These are phyloP conservation scores for Isabelozyma gotoi DNA, from an alignment of 805 yeast genomes.

Conservation along the genomic window DNA sequence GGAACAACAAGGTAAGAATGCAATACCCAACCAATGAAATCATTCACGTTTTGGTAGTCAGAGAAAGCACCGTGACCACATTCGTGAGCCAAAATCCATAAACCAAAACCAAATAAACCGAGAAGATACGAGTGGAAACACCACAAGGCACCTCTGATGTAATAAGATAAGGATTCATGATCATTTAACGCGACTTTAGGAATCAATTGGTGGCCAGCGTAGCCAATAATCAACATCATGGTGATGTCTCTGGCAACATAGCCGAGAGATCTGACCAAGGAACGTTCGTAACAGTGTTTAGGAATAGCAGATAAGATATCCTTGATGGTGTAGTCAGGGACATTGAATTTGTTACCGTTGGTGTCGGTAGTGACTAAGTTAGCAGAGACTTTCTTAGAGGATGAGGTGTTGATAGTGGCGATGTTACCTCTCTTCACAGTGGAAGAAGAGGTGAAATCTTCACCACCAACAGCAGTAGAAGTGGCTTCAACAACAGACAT, in stretches of 20 bases:
- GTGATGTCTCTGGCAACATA: constrained; percentile 55
- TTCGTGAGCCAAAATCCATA: constrained; percentile 65
- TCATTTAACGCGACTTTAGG: constrained; percentile 34
- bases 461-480: neutral
- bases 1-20: constrained; percentile 60
- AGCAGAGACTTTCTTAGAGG: constrained; percentile 3
- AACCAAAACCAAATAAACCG: constrained; percentile 55
- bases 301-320: constrained; percentile 60
- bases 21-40: constrained; percentile 58
- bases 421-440: constrained; percentile 10
- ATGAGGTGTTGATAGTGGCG: constrained; percentile 6
- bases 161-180: constrained; percentile 15
- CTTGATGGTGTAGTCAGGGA: constrained; percentile 62
- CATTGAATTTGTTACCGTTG: constrained; percentile 53
- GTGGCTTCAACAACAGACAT: constrained; percentile 4
- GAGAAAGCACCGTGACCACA: constrained; percentile 66
- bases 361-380: constrained; percentile 46
- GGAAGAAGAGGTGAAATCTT: neutral
- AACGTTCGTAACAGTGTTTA: constrained; percentile 58
- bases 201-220: constrained; percentile 40
- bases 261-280: constrained; percentile 46
- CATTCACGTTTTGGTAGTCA: constrained; percentile 52
- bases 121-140: constrained; percentile 34
- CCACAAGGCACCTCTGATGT: constrained; percentile 43
- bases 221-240: constrained; percentile 43